Conservation (phyloP, 139 green algal genomes). For the Tetraselmis striata region DNA sequence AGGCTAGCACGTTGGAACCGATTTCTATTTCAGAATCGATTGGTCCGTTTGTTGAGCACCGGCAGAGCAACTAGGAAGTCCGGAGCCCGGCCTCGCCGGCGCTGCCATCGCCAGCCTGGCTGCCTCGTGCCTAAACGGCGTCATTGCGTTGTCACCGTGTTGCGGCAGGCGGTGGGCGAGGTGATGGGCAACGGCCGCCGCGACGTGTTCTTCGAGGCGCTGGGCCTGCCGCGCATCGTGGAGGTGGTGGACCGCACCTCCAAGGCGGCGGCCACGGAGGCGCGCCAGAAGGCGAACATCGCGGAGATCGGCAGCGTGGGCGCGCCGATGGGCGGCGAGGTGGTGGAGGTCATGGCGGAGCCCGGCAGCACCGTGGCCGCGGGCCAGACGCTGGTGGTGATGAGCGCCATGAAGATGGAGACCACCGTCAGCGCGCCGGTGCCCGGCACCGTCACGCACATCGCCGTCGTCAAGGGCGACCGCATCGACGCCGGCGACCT, state of each 20-base stretch:
- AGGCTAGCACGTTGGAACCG: too few species aligned
- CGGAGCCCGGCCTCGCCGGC: too few species aligned
- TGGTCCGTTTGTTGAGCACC: too few species aligned
- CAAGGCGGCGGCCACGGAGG: constrained; percentile 14
- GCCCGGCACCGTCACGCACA: constrained; percentile 54
- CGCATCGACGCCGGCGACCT: constrained; percentile 67
- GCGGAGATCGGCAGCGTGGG: constrained; percentile 54
- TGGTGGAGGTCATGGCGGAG: constrained; percentile 68
- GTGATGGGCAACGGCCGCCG: constrained; percentile 56
- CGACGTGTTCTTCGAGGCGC: constrained; percentile 91
- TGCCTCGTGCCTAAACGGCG: too few species aligned
- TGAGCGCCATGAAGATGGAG: constrained; percentile 98
- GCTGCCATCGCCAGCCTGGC: too few species aligned
- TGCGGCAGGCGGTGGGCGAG: constrained; percentile 75
- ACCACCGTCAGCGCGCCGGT: constrained; percentile 74
- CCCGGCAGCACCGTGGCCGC: constrained; percentile 52
- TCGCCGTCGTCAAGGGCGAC: constrained; percentile 68
- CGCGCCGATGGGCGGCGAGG: constrained; percentile 84
- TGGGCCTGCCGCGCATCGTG: constrained; percentile 82
- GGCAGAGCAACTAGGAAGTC: too few species aligned
- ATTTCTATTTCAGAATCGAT: too few species aligned
- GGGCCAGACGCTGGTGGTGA: constrained; percentile 74
- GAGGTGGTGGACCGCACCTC: constrained; percentile 59
- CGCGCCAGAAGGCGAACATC: constrained; percentile 46
- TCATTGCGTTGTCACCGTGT: too few species aligned